Evolutionary conservation across 306 rosid species (phyloP).

Genomic region (Cucurbita maxima): DNA sequence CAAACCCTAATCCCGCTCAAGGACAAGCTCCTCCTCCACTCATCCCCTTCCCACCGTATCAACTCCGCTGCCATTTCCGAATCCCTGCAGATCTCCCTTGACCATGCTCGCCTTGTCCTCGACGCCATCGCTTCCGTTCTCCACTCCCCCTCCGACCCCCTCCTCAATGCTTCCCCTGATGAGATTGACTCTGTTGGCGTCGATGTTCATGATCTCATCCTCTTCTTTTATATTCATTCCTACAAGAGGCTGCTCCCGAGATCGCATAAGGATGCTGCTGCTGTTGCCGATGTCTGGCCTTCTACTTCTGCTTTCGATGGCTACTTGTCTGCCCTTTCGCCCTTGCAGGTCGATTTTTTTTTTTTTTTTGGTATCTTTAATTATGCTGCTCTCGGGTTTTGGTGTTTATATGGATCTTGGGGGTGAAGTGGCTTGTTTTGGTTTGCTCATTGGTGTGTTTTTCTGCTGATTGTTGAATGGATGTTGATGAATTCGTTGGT

Average conservation of each 20-base stretch:
- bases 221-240: constrained; percentile 86
- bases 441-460: neutral
- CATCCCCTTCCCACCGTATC: constrained; percentile 34
- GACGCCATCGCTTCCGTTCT: constrained; percentile 64
- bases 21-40: constrained; percentile 37
- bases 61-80: constrained; percentile 46
- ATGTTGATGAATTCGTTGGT: neutral
- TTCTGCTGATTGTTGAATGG: neutral
- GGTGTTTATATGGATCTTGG: neutral
- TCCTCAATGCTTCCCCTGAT: constrained; percentile 26
- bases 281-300: constrained; percentile 96
- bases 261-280: constrained; percentile 90
- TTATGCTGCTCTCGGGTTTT: neutral
- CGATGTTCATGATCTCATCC: constrained; percentile 67
- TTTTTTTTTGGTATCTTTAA: neutral
- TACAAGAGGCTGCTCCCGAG: constrained; percentile 81
- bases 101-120: constrained; percentile 69
- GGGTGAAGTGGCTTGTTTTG: neutral
- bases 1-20: constrained; percentile 76
- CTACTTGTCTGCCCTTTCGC: constrained; percentile 89
- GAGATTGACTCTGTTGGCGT: constrained; percentile 43
- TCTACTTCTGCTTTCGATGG: constrained; percentile 99
- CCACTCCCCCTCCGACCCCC: constrained; percentile 58
- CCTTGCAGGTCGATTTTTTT: constrained; percentile 56
- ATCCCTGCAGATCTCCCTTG: constrained; percentile 66